Evolutionary conservation across 2,329 filamentous ascomycete genomes (phyloP).

Genomic region (Aspergillus tubingensis): DNA sequence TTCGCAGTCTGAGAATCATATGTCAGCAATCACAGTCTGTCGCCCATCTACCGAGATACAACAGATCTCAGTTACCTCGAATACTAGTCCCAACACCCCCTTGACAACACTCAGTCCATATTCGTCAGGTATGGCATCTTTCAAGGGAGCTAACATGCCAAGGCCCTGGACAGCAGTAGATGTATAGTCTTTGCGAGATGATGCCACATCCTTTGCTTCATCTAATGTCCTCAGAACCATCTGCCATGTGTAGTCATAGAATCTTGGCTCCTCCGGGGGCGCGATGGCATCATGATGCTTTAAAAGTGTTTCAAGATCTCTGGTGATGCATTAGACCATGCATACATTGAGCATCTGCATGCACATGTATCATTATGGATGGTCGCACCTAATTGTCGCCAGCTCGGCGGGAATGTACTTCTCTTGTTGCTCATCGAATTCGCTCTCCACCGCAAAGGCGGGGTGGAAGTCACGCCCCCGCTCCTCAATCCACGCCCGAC

Average conservation of each 20-base stretch:
- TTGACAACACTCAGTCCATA: neutral
- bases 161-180: neutral
- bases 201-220: neutral
- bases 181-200: neutral
- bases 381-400: neutral
- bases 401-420: neutral
- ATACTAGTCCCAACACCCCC: neutral
- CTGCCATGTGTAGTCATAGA: neutral
- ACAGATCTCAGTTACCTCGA: neutral
- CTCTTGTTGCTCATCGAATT: neutral
- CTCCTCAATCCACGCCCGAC: neutral
- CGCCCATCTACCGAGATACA: neutral
- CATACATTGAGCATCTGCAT: too few species aligned
- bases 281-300: neutral
- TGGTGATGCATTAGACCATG: neutral
- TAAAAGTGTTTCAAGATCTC: neutral
- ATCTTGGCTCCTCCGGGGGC: neutral
- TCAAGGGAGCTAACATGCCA: neutral
- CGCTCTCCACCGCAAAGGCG: neutral
- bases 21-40: neutral
- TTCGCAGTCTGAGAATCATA: neutral
- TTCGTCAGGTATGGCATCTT: neutral
- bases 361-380: neutral
- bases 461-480: neutral
- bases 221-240: neutral